These are phyloP conservation scores for Phytopythium ostracodes DNA, from an alignment of 352 stramenopile genomes.

Conservation along the genomic window DNA sequence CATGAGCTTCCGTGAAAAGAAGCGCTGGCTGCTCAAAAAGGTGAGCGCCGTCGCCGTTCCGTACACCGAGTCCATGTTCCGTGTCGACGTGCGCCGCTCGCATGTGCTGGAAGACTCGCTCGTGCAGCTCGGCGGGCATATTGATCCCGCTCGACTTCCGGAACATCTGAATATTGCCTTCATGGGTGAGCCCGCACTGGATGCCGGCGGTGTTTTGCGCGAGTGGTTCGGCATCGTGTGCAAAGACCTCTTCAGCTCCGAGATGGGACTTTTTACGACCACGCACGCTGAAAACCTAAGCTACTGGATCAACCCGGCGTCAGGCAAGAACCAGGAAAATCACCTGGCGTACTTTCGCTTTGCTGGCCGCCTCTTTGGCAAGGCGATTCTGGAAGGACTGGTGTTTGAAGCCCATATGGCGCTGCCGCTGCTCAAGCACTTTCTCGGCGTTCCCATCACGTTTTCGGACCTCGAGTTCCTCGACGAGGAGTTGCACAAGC, in stretches of 20 bases:
- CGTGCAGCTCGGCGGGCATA: constrained; percentile 32
- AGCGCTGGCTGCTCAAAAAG: constrained; percentile 75
- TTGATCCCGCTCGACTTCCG: constrained; percentile 5
- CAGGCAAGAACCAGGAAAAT: constrained; percentile 33
- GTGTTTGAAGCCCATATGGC: constrained; percentile 97
- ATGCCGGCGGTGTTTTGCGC: constrained; percentile 71
- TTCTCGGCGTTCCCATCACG: constrained; percentile 80
- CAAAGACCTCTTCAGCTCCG: constrained; percentile 70
- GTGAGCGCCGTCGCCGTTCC: constrained; percentile 46
- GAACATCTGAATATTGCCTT: constrained; percentile 80
- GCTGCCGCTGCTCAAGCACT: constrained; percentile 76
- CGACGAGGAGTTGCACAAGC: constrained; percentile 75
- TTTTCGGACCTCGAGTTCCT: constrained; percentile 85
- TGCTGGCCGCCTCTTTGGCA: constrained; percentile 94
- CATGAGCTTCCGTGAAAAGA: constrained; percentile 68
- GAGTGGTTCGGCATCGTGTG: constrained; percentile 80
- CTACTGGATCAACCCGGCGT: constrained; percentile 81
- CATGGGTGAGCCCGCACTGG: constrained; percentile 60
- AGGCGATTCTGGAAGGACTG: constrained; percentile 96
- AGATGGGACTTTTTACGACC: constrained; percentile 62
- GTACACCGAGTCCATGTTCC: constrained; percentile 59
- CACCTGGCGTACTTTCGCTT: constrained; percentile 96
- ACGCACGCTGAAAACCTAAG: constrained; percentile 75
- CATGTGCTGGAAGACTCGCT: constrained; percentile 71
- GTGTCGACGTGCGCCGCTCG: constrained; percentile 47